Evolutionary conservation across 352 stramenopile species (phyloP), one percentile per base, ranked within the genome.

Genomic region (Pythium brachiatum): DNA sequence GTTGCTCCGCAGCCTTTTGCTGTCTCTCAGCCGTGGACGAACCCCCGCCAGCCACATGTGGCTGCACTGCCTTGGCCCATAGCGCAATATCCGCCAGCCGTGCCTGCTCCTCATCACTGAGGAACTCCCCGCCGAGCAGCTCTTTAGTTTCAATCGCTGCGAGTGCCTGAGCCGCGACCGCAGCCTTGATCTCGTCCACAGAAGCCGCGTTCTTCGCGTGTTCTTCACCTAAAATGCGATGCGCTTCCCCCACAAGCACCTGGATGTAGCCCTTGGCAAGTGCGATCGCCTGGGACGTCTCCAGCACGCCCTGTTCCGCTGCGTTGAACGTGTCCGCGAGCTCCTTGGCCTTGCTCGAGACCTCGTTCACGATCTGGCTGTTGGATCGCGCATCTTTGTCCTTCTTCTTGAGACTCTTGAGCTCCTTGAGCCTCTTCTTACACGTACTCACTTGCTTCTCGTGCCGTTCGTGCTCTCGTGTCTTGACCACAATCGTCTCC

Each of bases 321-420:
- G 64, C 69, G 26, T 82, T 76, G 60, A 86, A 89, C 18, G 70
- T 68, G 25, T 89, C 79, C 0, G 81, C 81, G 25, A 90, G 69
- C 8, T 74, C 54, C 53, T 84, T 79, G 15, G 77, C 77, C 27
- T 48, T 60, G 26, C n/a, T 64, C 11, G 73, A 67, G 21, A 76
- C 52, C 50, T 65, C 71, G 50, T 20, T 67, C 39, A 69, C 44
- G 2, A 57, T 7, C 11, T 64, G 59, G 46, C 55, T 65, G n/a
- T 34, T 51, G 2, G 55, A 59, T 2, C 53, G 50, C 23, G 51
- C 29, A 26, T 52, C 38, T 15, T 58, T 50, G 12, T 53, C 54
- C 44, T 23, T 38, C 18, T 61, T 64, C 44, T 60, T 41, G 2
- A 62, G 8, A 13, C 53, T 27, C 46, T 70, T 53, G 41, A 79